Conservation (phyloP, 23 red algal genomes). For the Pyropia haitanensis region DNA sequence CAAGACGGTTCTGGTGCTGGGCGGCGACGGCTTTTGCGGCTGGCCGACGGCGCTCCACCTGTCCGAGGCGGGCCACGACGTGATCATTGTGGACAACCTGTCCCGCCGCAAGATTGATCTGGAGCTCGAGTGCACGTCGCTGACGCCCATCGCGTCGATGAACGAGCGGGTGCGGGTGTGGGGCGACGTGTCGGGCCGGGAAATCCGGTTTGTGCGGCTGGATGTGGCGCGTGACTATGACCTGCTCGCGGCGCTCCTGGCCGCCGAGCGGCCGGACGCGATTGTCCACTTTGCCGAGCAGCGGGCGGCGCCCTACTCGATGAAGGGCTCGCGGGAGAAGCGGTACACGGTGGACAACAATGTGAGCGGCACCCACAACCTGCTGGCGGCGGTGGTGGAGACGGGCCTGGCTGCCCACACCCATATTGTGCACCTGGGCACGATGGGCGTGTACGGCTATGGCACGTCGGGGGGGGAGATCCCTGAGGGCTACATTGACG, state of each 20-base stretch:
- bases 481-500: constrained; percentile 98
- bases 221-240: constrained; percentile 84
- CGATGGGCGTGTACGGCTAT: constrained; percentile 99
- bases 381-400: constrained; percentile 86
- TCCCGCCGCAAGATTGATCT: constrained; percentile 93
- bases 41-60: constrained; percentile 92
- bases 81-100: constrained; percentile 97
- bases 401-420: constrained; percentile 64
- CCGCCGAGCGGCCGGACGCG: constrained; percentile 61
- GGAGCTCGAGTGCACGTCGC: constrained; percentile 76
- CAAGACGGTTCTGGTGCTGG: constrained; percentile 65
- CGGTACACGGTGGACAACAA: constrained; percentile 98
- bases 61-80: constrained; percentile 80
- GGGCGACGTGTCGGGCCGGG: constrained; percentile 31
- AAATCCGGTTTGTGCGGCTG: constrained; percentile 67
- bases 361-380: constrained; percentile 83
- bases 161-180: constrained; percentile 59
- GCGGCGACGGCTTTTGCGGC: constrained; percentile 97
- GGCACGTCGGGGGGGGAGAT: constrained; percentile 87
- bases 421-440: constrained; percentile 85
- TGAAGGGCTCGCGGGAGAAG: constrained; percentile 84
- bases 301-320: constrained; percentile 88
- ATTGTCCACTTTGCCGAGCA: constrained; percentile 99
- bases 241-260: constrained; percentile 54
- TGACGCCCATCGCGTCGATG: constrained; percentile 86